phyloP scores from a whole-genome alignment of 768 basidiomycete genomes.

The Asterophora parasitica region DNA sequence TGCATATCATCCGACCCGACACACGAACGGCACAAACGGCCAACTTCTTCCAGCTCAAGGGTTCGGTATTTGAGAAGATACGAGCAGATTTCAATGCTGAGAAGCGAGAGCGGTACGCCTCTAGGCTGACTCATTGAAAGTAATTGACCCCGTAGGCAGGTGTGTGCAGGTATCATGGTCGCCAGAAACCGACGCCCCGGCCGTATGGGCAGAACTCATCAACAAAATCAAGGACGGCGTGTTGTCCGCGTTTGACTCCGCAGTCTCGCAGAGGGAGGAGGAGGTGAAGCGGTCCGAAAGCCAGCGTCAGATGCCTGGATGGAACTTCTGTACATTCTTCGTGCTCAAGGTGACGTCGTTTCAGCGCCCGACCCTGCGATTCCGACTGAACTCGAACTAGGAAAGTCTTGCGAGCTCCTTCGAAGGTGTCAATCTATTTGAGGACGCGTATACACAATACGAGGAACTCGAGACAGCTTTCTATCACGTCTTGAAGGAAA shows the following conservation, averaged over 20 bases:
- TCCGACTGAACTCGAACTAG: slow-evolving; percentile 35
- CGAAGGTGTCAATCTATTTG: slow-evolving; percentile 82
- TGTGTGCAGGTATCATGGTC: slow-evolving; percentile 82
- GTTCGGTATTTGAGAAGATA: slow-evolving; percentile 84
- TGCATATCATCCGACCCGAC: slow-evolving; percentile 79
- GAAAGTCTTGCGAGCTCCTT: slow-evolving; percentile 92
- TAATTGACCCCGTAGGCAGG: slow-evolving; percentile 34
- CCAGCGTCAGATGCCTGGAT: slow-evolving; percentile 90
- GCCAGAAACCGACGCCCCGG: slow-evolving; percentile 64
- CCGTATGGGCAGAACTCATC: slow-evolving; percentile 83
- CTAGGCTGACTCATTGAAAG: slow-evolving; percentile 2
- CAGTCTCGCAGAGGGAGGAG: slow-evolving; percentile 77
- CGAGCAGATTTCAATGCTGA: slow-evolving; percentile 88
- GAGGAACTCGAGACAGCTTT: slow-evolving; percentile 90
- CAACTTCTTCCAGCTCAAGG: slow-evolving; percentile 80
- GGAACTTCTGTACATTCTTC: slow-evolving; percentile 99
- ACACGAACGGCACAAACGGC: slow-evolving; percentile 45
- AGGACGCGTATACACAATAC: slow-evolving; percentile 87
- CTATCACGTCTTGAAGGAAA: slow-evolving; percentile 65
- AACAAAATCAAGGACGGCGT: slow-evolving; percentile 89
- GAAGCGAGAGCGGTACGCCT: slow-evolving; percentile 73
- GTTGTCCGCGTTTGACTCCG: slow-evolving; percentile 76
- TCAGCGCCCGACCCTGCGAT: slow-evolving; percentile 4
- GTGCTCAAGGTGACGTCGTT: slow-evolving; percentile 68
- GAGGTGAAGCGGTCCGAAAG: slow-evolving; percentile 87